A percentile compares a stretch with the other conserved stretches of the same genome.
Evolutionary conservation across 2,329 filamentous ascomycete genomes (phyloP).

Genomic region (Trichoderma sp.): DNA sequence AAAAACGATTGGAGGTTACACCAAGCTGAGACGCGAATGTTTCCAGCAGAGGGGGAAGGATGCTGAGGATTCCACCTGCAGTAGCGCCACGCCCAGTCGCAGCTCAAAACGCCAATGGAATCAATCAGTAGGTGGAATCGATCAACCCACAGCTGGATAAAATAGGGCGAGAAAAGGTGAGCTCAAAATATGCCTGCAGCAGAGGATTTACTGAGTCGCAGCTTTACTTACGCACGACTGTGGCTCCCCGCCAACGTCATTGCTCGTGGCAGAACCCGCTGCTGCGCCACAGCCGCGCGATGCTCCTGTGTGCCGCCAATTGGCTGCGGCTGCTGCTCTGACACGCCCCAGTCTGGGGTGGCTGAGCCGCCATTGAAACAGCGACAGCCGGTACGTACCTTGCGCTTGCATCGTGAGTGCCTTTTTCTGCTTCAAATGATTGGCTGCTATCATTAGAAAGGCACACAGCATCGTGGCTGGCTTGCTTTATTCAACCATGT

Average conservation of each 20-base stretch:
- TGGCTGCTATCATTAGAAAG: background rate
- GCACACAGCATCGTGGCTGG: background rate
- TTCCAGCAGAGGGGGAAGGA: background rate
- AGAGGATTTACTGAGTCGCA: background rate
- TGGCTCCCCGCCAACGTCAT: slow-evolving; percentile 27
- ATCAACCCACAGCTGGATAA: background rate
- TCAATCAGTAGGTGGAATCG: background rate
- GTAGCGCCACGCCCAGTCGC: background rate
- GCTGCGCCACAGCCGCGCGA: slow-evolving; percentile 30
- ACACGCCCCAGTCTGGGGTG: background rate
- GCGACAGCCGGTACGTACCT: background rate
- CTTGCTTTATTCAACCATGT: background rate
- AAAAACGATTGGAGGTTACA: background rate
- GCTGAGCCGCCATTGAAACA: background rate
- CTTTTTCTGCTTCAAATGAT: background rate
- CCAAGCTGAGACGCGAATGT: background rate
- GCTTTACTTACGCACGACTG: slow-evolving; percentile 8
- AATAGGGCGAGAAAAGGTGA: background rate
- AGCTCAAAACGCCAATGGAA: background rate
- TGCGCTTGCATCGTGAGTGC: background rate
- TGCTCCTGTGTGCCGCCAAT: background rate
- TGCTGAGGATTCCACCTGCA: background rate
- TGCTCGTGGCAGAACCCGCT: background rate
- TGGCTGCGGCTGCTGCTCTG: background rate
- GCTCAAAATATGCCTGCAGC: background rate